These are phyloP conservation scores for Trichosporon ovoides DNA, from an alignment of 1,284 basidiomycete species.

Conservation along the genomic window DNA sequence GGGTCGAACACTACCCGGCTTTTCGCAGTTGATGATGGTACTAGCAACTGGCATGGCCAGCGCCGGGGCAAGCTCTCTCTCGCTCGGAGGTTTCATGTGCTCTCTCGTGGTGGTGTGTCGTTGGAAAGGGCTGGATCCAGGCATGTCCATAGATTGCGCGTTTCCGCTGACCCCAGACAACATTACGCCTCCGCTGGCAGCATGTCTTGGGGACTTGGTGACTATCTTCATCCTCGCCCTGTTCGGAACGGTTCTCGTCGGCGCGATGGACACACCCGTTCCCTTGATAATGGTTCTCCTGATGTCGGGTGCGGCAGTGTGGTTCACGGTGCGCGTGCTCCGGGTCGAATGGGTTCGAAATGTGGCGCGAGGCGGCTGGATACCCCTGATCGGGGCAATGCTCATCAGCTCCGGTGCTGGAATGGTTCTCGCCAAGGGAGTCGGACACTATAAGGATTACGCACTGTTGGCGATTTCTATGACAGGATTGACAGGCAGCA, in stretches of 20 bases:
- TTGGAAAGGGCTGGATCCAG: conserved; percentile 72
- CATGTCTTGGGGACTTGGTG: conserved; percentile 86
- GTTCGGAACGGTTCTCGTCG: conserved; percentile 59
- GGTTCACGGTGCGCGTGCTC: conserved; percentile 54
- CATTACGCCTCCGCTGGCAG: conserved; percentile 87
- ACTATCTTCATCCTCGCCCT: conserved; percentile 73
- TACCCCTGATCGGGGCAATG: conserved; percentile 80
- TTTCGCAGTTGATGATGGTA: conserved; percentile 65
- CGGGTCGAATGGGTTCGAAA: conserved; percentile 45
- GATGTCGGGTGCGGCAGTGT: conserved; percentile 55
- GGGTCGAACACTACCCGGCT: conserved; percentile 48
- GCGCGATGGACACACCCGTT: conserved; percentile 60
- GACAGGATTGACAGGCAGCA: conserved; percentile 78
- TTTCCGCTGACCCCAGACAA: conserved; percentile 61
- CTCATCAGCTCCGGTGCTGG: conserved; percentile 84
- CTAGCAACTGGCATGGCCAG: conserved; percentile 84
- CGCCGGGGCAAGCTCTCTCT: conserved; percentile 68
- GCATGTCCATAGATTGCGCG: conserved; percentile 49
- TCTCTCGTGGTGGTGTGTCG: conserved; percentile 73
- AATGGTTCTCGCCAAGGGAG: conserved; percentile 83
- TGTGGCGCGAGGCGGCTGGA: conserved; percentile 79
- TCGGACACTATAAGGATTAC: conserved; percentile 78
- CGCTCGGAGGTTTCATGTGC: conserved; percentile 92
- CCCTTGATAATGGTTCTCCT: conserved; percentile 59
- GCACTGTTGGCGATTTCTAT: conserved; percentile 83